A percentile compares a stretch with the other conserved stretches of the same genome.
Evolutionary conservation across 768 basidiomycete genomes (phyloP).

Genomic region (Saitozyma sp.): DNA sequence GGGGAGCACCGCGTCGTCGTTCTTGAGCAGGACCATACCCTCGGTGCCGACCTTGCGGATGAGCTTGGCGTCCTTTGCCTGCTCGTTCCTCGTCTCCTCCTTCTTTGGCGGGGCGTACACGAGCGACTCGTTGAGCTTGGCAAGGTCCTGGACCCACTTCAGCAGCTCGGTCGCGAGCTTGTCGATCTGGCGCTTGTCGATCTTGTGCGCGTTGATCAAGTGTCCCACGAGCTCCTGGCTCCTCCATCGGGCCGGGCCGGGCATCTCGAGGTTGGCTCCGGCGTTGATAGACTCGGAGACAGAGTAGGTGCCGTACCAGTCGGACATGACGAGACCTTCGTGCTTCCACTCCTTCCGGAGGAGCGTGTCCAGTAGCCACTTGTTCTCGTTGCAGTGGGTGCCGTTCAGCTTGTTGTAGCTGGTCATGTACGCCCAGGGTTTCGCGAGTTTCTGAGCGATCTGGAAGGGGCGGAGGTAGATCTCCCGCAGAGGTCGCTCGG

Average conservation of each 20-base stretch:
- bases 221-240: constrained; percentile 15
- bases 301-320: constrained; percentile 61
- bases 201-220: constrained; percentile 56
- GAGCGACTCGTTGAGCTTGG: constrained; percentile 66
- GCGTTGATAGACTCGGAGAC: constrained; percentile 60
- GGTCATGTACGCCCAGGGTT: constrained; percentile 37
- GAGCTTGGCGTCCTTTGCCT: constrained; percentile 60
- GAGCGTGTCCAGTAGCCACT: constrained; percentile 59
- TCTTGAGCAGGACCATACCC: constrained; percentile 74
- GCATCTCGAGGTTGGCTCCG: constrained; percentile 58
- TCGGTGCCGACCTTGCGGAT: constrained; percentile 63
- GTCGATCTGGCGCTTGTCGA: constrained; percentile 30
- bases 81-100: constrained; percentile 19
- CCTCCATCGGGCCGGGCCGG: constrained; percentile 31
- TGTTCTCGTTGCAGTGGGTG: constrained; percentile 62
- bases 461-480: constrained; percentile 62
- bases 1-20: constrained; percentile 62
- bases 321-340: constrained; percentile 64
- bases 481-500: constrained; percentile 67
- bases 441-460: constrained; percentile 59
- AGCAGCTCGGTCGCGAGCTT: constrained; percentile 65
- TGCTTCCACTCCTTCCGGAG: constrained; percentile 68
- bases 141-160: constrained; percentile 67
- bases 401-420: constrained; percentile 68
- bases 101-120: constrained; percentile 54